A percentile compares a stretch with the other conserved stretches of the same genome.
phyloP scores from a whole-genome alignment of 2,329 filamentous ascomycete species.

The Ophidiomyces ophidiicola region DNA sequence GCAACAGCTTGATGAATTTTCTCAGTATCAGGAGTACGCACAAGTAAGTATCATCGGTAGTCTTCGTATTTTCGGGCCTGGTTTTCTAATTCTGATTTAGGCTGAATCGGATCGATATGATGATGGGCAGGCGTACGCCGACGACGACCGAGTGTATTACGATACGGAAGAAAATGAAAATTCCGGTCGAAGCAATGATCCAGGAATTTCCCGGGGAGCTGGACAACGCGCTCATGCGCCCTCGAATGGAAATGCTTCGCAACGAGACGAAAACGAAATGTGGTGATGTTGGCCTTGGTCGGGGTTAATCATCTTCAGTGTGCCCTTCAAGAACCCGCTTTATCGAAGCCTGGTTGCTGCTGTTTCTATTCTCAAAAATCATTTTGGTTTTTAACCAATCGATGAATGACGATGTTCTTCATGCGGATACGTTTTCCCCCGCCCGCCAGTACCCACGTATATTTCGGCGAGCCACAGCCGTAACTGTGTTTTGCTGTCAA shows the following conservation, averaged over 20 bases:
- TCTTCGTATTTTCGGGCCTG: background rate
- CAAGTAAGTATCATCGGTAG: constrained; percentile 19
- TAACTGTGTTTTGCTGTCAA: too few relatives aligned
- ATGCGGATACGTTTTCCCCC: too few relatives aligned
- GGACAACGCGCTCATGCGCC: constrained; percentile 26
- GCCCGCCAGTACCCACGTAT: too few relatives aligned
- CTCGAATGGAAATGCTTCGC: constrained; percentile 31
- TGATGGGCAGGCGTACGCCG: constrained; percentile 38
- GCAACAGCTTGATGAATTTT: constrained; percentile 5
- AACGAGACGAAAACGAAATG: constrained; percentile 38
- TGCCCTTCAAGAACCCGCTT: too few relatives aligned
- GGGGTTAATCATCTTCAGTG: too few relatives aligned
- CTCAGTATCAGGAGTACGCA: constrained; percentile 35
- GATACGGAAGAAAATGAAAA: constrained; percentile 35
- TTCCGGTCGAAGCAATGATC: constrained; percentile 30
- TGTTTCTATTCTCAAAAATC: too few relatives aligned
- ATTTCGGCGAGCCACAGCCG: constrained; percentile 5
- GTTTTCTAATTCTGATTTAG: constrained; percentile 1
- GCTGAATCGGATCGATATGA: constrained; percentile 27
- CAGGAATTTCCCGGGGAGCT: constrained; percentile 26
- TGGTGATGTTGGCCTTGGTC: too few relatives aligned
- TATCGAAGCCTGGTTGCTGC: too few relatives aligned
- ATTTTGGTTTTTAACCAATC: too few relatives aligned
- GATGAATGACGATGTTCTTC: too few relatives aligned
- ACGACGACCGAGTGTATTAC: constrained; percentile 43